Evolutionary conservation across 495 filamentous ascomycete genomes (phyloP).

Genomic region (Schizothecium vesticola): DNA sequence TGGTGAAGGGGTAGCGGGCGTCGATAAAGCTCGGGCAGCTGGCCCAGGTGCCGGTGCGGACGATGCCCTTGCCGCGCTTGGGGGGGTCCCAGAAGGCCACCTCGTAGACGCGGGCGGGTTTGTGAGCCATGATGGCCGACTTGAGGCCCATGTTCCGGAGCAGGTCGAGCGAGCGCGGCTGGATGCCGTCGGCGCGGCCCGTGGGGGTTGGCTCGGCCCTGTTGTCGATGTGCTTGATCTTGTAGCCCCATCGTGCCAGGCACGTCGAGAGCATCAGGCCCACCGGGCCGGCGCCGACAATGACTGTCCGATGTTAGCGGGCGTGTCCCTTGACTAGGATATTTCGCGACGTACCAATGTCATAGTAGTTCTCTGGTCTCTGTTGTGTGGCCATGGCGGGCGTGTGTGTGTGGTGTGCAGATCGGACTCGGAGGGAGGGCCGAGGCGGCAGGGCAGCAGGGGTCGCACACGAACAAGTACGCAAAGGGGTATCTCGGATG

Average conservation of each 20-base stretch:
- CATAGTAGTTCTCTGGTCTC: slow-evolving; percentile 24
- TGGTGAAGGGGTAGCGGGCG: slow-evolving; percentile 69
- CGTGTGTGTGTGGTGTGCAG: slow-evolving; percentile 8
- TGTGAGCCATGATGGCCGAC: slow-evolving; percentile 69
- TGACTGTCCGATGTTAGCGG: slow-evolving; percentile 46
- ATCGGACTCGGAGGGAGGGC: slow-evolving; percentile 6
- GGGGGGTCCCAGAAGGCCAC: slow-evolving; percentile 76
- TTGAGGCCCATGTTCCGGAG: slow-evolving; percentile 67
- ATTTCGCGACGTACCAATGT: slow-evolving; percentile 25
- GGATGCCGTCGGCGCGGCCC: slow-evolving; percentile 73
- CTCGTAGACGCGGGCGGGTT: slow-evolving; percentile 67
- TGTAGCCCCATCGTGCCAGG: slow-evolving; percentile 66
- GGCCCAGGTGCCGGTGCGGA: slow-evolving; percentile 62
- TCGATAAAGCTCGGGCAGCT: slow-evolving; percentile 73
- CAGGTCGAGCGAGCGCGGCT: slow-evolving; percentile 73
- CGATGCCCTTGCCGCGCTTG: slow-evolving; percentile 49
- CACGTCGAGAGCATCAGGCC: slow-evolving; percentile 82
- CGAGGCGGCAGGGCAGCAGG: not conserved
- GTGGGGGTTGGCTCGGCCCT: slow-evolving; percentile 62
- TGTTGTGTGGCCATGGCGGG: slow-evolving; percentile 21
- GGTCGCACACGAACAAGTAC: not conserved
- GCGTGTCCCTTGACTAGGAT: not conserved
- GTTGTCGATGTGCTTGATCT: slow-evolving; percentile 66
- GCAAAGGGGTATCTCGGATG: not conserved
- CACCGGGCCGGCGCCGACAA: slow-evolving; percentile 85